Conservation (phyloP, 2,329 filamentous ascomycete species). For the Phoma sp. region DNA sequence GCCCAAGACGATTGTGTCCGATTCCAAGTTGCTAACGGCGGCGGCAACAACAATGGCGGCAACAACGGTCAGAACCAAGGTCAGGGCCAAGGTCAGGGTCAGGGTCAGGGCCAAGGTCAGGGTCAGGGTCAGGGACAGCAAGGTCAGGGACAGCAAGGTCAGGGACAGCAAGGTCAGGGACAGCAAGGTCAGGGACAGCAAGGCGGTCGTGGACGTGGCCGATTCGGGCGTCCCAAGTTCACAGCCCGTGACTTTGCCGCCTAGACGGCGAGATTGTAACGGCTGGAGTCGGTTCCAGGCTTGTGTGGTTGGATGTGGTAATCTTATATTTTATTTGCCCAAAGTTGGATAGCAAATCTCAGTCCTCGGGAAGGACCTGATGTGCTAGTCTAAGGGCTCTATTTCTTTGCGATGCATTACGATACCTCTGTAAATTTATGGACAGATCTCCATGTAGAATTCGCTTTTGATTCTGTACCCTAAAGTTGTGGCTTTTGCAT, state of each 20-base stretch:
- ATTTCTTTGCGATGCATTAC: constrained; percentile 28
- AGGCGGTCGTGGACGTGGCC: constrained; percentile 26
- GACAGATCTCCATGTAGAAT: constrained; percentile 5
- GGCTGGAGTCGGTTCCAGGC: not conserved
- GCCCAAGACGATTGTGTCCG: constrained; percentile 61
- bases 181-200: constrained; percentile 9
- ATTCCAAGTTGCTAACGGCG: constrained; percentile 50
- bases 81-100: too few relatives aligned
- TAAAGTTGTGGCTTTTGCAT: not conserved
- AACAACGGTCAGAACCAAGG: constrained; percentile 12
- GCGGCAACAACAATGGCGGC: constrained; percentile 12
- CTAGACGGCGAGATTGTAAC: constrained; percentile 16
- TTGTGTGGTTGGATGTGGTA: constrained; percentile 29
- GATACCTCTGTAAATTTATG: constrained; percentile 43
- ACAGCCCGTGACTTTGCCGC: constrained; percentile 42
- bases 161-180: constrained; percentile 21
- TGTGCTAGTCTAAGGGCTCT: constrained; percentile 39
- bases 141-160: constrained; percentile 16
- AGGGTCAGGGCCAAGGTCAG: constrained; percentile 3
- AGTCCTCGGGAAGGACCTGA: constrained; percentile 31
- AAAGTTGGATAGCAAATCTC: constrained; percentile 29
- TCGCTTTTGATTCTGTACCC: not conserved
- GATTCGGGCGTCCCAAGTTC: constrained; percentile 39
- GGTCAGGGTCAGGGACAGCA: constrained; percentile 10
- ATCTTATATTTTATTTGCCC: constrained; percentile 37